Evolutionary conservation across 1,284 basidiomycete genomes (phyloP).

Genomic region (Athelia sp.): DNA sequence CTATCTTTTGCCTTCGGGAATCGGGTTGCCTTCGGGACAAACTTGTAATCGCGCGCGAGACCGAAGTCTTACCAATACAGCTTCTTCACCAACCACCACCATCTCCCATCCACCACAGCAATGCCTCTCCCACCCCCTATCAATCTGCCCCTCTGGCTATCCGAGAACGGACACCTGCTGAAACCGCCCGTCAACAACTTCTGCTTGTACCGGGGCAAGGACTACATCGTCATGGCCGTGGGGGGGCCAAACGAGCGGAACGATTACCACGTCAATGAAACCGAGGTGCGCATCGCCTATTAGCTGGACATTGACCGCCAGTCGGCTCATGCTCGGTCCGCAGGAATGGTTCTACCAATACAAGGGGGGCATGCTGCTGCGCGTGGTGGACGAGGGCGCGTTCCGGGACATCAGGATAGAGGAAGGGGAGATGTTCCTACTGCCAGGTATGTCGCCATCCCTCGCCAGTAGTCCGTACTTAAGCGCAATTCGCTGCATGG

Average conservation of each 20-base stretch:
- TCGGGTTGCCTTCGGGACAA: no score
- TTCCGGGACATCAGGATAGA: slow-evolving; percentile 87
- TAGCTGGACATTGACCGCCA: neutral
- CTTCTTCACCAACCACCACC: no score
- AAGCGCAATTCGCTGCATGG: neutral
- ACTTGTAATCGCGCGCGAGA: no score
- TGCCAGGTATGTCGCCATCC: slow-evolving; percentile 66
- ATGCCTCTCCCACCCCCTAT: slow-evolving; percentile 71
- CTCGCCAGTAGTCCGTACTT: neutral
- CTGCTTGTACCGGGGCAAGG: slow-evolving; percentile 79
- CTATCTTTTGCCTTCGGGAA: no score
- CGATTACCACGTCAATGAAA: slow-evolving; percentile 68
- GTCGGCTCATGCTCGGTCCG: no score
- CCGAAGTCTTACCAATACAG: no score
- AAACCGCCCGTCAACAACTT: slow-evolving; percentile 91
- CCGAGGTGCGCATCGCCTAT: slow-evolving; percentile 6
- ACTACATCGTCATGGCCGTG: slow-evolving; percentile 88
- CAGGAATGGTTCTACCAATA: slow-evolving; percentile 97
- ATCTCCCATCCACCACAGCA: neutral
- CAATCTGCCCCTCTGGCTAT: slow-evolving; percentile 84
- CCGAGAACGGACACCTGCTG: slow-evolving; percentile 76
- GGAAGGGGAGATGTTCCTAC: slow-evolving; percentile 95
- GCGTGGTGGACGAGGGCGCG: slow-evolving; percentile 82
- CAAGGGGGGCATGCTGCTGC: slow-evolving; percentile 86
- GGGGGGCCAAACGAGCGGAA: slow-evolving; percentile 90